These are phyloP conservation scores for Penstemon eatonii DNA, from an alignment of 257 asterid genomes.

Conservation along the genomic window DNA sequence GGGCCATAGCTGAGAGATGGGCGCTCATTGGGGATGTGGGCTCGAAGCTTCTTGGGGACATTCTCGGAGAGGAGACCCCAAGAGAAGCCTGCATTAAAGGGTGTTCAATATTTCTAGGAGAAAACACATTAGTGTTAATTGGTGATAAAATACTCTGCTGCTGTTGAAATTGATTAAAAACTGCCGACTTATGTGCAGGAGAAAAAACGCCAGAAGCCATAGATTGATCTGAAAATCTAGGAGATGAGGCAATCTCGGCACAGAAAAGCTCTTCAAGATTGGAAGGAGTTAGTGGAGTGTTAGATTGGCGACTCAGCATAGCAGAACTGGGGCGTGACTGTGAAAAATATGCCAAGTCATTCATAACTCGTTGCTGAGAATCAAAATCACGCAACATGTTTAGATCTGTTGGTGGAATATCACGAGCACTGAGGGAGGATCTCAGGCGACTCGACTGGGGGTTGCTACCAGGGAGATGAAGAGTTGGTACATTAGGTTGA, in stretches of 20 bases:
- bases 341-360: constrained; percentile 60
- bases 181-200: constrained; percentile 73
- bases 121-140: constrained; percentile 59
- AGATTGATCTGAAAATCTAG: constrained; percentile 72
- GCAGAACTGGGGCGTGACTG: constrained; percentile 55
- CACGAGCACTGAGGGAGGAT: constrained; percentile 86
- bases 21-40: constrained; percentile 78
- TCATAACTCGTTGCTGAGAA: constrained; percentile 58
- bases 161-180: constrained; percentile 73
- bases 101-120: constrained; percentile 75
- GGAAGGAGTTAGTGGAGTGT: constrained; percentile 71
- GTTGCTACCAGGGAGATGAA: constrained; percentile 86
- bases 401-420: constrained; percentile 60
- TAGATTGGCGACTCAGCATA: constrained; percentile 53
- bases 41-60: constrained; percentile 83
- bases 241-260: constrained; percentile 68
- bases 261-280: constrained; percentile 88
- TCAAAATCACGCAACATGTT: constrained; percentile 59
- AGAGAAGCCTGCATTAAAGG: constrained; percentile 75
- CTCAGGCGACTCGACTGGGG: constrained; percentile 89
- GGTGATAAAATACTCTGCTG: constrained; percentile 75
- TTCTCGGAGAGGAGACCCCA: constrained; percentile 76
- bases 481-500: constrained; percentile 77
- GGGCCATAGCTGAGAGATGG: constrained; percentile 56
- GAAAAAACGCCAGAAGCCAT: constrained; percentile 67